Evolutionary conservation across 768 basidiomycete genomes (phyloP), one percentile per base, ranked within the genome.

Genomic region (Roridomyces roridus): DNA sequence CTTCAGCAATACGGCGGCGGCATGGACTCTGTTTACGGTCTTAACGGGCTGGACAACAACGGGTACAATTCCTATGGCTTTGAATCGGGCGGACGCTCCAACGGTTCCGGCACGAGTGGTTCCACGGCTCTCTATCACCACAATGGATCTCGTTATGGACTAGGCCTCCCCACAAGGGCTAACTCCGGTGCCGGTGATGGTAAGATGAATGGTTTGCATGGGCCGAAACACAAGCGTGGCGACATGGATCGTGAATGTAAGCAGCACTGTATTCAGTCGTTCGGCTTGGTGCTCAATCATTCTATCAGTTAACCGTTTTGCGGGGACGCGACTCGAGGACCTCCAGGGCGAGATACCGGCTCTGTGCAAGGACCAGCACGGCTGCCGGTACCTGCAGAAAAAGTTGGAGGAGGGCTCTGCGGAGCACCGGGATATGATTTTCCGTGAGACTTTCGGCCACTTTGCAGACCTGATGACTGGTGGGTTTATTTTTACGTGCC

Each of bases 381-480:
- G 97, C 3, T 99, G 97, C 69, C 86, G 97, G 31, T 99, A 98
- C 70, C 77, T 99, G 54, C 97, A 99, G 76, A 98, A 98, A 86
- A 98, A 98, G 75, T 82, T 99, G 23, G 97, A 99, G 71, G 97
- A 99, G 69, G 93, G 92, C 51, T 85, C 90, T 56, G 84, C 96
- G 5, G 96, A 96, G 71, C 96, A 99, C 74, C 86, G 97, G 49
- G 97, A 99, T 68, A 96, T 98, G 92, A 99, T 99, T 71, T 99
- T 98, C 84, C 85, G 91, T 57, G 97, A 99, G 78, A 98, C 96
- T 1, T 98, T 96, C 67, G 88, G 90, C 42, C 96, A 98, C 68
- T 98, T 98, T 67, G 92, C 96, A 44, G 97, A 98, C 65, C 82
- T 99, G 59, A 99, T 99, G 97, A 98, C 94, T 28, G 93, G 92